Evolutionary conservation across 2,329 filamentous ascomycete genomes (phyloP).

Genomic region (Colletotrichum destructivum): DNA sequence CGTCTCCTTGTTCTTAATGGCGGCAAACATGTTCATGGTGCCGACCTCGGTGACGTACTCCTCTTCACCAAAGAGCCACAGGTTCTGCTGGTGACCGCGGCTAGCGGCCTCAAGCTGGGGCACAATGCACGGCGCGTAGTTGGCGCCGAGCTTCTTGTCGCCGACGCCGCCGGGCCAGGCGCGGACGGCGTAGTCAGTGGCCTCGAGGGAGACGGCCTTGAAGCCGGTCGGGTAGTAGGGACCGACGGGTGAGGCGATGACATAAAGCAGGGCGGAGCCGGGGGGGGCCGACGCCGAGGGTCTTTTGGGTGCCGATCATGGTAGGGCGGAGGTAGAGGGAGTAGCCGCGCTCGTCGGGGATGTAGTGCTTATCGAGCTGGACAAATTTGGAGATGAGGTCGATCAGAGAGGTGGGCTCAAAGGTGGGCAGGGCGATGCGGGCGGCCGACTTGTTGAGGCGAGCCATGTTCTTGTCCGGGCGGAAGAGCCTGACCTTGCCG

Average conservation of each 20-base stretch:
- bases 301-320: conserved; percentile 96
- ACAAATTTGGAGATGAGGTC: conserved; percentile 86
- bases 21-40: conserved; percentile 98
- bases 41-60: conserved; percentile 97
- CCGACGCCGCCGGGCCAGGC: conserved; percentile 98
- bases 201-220: conserved; percentile 96
- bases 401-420: conserved; percentile 81
- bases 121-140: conserved; percentile 99
- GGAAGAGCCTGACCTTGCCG: conserved; percentile 87
- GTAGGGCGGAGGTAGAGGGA: conserved; percentile 96
- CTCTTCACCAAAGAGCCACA: conserved; percentile 97
- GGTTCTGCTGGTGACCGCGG: conserved; percentile 96
- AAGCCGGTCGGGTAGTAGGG: conserved; percentile 99
- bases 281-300: conserved; percentile 95
- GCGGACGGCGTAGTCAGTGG: conserved; percentile 95
- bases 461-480: conserved; percentile 96
- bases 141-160: conserved; percentile 98
- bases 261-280: conserved; percentile 90
- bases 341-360: conserved; percentile 89
- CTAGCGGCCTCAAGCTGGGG: conserved; percentile 93
- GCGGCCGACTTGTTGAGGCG: conserved; percentile 92
- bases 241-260: conserved; percentile 96
- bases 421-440: conserved; percentile 93
- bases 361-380: conserved; percentile 88
- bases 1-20: conserved; percentile 86